Evolutionary conservation across 371 early-diverging fungal species (phyloP).

Genomic region (Saksenaea vasiformis): DNA sequence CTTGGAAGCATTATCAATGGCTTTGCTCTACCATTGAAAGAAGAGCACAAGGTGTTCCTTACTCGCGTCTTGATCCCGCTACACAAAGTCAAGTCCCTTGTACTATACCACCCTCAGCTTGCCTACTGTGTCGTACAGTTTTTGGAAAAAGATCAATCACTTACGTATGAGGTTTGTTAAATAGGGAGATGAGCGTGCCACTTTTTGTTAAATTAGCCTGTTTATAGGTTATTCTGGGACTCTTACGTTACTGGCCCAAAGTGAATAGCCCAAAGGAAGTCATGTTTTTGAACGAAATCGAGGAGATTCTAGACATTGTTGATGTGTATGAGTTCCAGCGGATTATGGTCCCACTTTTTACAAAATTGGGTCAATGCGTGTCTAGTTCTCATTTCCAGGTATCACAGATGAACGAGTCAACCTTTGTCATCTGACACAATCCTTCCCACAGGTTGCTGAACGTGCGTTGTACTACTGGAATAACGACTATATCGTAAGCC

Average conservation of each 20-base stretch:
- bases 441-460: slow-evolving; percentile 83
- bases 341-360: slow-evolving; percentile 88
- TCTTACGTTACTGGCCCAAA: slow-evolving; percentile 97
- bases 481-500: slow-evolving; percentile 92
- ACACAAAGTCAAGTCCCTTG: slow-evolving; percentile 92
- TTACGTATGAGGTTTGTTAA: slow-evolving; percentile 78
- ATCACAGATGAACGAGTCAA: slow-evolving; percentile 4
- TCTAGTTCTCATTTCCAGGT: slow-evolving; percentile 97
- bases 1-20: slow-evolving; percentile 98
- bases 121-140: slow-evolving; percentile 98
- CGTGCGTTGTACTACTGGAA: slow-evolving; percentile 96
- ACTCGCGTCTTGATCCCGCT: slow-evolving; percentile 91
- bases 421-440: neutral
- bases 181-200: neutral
- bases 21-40: slow-evolving; percentile 95
- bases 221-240: slow-evolving; percentile 75
- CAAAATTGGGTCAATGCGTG: slow-evolving; percentile 91
- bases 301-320: slow-evolving; percentile 92
- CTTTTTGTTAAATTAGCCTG: neutral
- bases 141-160: slow-evolving; percentile 89
- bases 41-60: slow-evolving; percentile 95
- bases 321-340: slow-evolving; percentile 89
- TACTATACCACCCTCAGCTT: slow-evolving; percentile 93
- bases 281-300: slow-evolving; percentile 96
- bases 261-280: slow-evolving; percentile 97